Evolutionary conservation across 2,329 filamentous ascomycete species (phyloP), one percentile per base, ranked within the genome.

Genomic region (Chrysoporthe deuterocubensis): DNA sequence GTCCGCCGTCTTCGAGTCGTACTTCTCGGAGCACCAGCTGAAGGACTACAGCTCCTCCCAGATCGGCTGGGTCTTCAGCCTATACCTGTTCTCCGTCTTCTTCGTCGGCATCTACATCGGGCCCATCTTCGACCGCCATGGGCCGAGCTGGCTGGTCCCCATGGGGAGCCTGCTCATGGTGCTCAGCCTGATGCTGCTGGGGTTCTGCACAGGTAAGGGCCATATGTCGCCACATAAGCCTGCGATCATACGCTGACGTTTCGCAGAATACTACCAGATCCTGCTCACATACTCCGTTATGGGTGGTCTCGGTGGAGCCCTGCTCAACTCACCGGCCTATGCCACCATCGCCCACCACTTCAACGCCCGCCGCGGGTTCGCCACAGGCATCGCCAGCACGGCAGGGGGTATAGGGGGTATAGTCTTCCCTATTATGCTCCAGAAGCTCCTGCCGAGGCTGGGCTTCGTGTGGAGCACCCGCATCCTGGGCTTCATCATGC

Each of bases 21-120:
- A 95, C 78, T 86, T 96, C 70, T 84, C 87, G 43, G 85, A 83
- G 26, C 82, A 96, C 75, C 92, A 96, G 74, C 84, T 97, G 26
- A 81, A 81, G n/a, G 79, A 84, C 32, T 90, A 93, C 76, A 86
- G 81, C 65, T 84, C 90, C 13, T 89, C 89, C 4, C 84, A 87
- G 63, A 89, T 94, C 61, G 92, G 92, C n/a, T 97, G 93, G 93
- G 92, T 97, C 71, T 94, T 95, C 73, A 90, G 90, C 73, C 80
- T 96, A 63, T 95, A 94, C 75, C 84, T 92, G 42, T 96, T 96
- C 75, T 81, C 95, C 59, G 87, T 92, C 58, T 95, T 96, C 77
- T 92, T 95, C 74, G 89, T 92, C 48, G 92, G 93, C 37, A 87
- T 96, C 11, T 91, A 95, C 74, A 89, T 94, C 62, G 93, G 93